phyloP scores from a whole-genome alignment of 495 filamentous ascomycete species.

The Immersiella caudata region DNA sequence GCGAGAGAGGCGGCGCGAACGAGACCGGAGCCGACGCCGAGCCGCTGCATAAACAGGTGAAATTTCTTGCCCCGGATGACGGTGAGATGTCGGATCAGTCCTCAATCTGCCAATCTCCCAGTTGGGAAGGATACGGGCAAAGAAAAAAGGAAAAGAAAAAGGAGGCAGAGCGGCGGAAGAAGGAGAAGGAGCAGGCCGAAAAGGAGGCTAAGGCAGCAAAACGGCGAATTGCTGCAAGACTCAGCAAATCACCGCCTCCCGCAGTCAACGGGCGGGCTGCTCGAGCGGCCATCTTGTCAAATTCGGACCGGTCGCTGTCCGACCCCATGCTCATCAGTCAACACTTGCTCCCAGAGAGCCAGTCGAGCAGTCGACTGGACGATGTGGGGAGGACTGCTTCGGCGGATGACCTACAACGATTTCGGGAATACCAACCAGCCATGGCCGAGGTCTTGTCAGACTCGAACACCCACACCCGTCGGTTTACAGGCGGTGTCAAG shows the following conservation, averaged over 20 bases:
- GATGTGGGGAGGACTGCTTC: constrained; percentile 26
- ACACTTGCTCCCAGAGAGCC: constrained; percentile 14
- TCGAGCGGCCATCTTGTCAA: constrained; percentile 11
- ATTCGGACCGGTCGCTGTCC: constrained; percentile 37
- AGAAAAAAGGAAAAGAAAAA: constrained; percentile 55
- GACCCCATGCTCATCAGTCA: constrained; percentile 33
- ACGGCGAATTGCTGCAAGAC: constrained; percentile 30
- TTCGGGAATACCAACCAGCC: constrained; percentile 32
- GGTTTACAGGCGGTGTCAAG: constrained; percentile 36
- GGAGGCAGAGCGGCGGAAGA: constrained; percentile 46
- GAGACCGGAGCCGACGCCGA: constrained; percentile 23
- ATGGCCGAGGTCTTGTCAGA: constrained; percentile 21
- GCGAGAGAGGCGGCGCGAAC: constrained; percentile 2
- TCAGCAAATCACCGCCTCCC: constrained; percentile 41
- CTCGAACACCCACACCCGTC: constrained; percentile 2
- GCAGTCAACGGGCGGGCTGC: constrained; percentile 25
- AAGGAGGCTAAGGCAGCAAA: constrained; percentile 40
- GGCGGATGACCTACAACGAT: constrained; percentile 28
- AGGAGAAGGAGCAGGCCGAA: constrained; percentile 46
- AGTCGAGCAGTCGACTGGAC: constrained; percentile 10
- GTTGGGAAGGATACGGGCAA: constrained; percentile 55
- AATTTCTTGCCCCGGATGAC: constrained; percentile 43
- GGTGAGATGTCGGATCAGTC: constrained; percentile 51
- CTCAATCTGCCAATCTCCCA: constrained; percentile 60
- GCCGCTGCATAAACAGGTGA: constrained; percentile 46